Evolutionary conservation across 805 yeast species (phyloP), one percentile per base, ranked within the genome.

Genomic region (Zygoascus bituminiphila): DNA sequence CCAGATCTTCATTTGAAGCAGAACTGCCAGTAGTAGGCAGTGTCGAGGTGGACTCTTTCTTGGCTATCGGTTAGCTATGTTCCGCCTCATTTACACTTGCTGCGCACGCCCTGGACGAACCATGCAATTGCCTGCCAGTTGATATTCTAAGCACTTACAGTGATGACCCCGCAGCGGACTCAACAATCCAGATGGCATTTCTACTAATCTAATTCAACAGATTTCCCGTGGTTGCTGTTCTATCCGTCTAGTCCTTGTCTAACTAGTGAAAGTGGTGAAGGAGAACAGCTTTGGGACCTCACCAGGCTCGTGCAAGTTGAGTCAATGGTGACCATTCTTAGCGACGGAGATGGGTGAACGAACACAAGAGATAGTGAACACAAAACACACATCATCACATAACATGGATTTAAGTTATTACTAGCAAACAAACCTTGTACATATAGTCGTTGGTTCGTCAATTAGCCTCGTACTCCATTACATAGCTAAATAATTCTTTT

Each of bases 101-200:
- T 29, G 15, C 29, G 15, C 33, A n/a, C n/a, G 33, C 33, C 15
- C 10, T 29, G 33, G 33, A 29, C 9, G 10, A 12, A 4, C 4
- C 4, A 29, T 6, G 29, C 33, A 29, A 29, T 12, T 15, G 4
- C 4, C 10, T 2, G 33, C 33, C 10, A 29, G 33, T 29, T 7
- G 15, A 4, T 5, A 7, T 4, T 29, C n/a, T 29, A 10, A 5
- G 10, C 10, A 29, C 33, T 12, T 29, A 29, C 33, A 29, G 22
- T 20, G 21, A 36, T 36, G 39, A 12, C 39, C 39, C 39, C 20
- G 9, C 22, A 36, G 20, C 14, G 39, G 39, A 15, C 22, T 36
- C 39, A 36, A 19, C 17, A 36, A 36, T 36, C 39, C 39, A 36
- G 39, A 12, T 14, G 39, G 22, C 39, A 36, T 36, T 36, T 15